Evolutionary conservation across 1,284 basidiomycete genomes (phyloP).

Genomic region (Coriolopsis trogii): DNA sequence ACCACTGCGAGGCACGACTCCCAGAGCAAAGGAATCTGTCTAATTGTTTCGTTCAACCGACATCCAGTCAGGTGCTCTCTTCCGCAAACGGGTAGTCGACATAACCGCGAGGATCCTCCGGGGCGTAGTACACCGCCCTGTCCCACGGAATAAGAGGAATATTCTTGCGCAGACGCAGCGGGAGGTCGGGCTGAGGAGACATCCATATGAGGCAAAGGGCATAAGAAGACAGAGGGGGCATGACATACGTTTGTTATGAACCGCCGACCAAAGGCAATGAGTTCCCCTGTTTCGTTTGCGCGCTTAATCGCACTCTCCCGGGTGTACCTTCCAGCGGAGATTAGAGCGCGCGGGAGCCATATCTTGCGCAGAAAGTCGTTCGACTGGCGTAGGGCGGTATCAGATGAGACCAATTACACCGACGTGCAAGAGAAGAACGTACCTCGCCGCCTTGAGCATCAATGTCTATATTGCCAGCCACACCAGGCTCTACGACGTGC

Average conservation of each 20-base stretch:
- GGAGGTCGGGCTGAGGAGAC: constrained; percentile 49
- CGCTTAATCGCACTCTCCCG: constrained; percentile 31
- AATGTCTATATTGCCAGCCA: constrained; percentile 10
- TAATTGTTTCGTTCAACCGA: no score
- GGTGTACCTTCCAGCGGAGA: constrained; percentile 43
- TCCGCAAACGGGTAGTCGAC: constrained; percentile 43
- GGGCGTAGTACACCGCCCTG: constrained; percentile 38
- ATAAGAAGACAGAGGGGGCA: background rate
- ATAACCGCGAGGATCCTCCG: constrained; percentile 38
- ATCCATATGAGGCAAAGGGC: background rate
- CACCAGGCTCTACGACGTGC: constrained; percentile 46
- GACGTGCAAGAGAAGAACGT: background rate
- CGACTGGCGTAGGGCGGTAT: no score
- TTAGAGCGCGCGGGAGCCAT: constrained; percentile 34
- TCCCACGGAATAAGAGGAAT: constrained; percentile 38
- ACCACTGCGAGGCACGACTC: no score
- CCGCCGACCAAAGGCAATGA: constrained; percentile 50
- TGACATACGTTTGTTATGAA: constrained; percentile 48
- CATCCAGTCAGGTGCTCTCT: no score
- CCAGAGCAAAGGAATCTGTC: no score
- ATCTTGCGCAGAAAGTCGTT: constrained; percentile 38
- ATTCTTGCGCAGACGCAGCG: constrained; percentile 42
- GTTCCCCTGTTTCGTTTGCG: constrained; percentile 37
- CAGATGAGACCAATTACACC: background rate
- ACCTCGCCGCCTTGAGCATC: background rate